Evolutionary conservation across 768 basidiomycete species (phyloP), one percentile per base, ranked within the genome.

Genomic region (Cyathus striatus): DNA sequence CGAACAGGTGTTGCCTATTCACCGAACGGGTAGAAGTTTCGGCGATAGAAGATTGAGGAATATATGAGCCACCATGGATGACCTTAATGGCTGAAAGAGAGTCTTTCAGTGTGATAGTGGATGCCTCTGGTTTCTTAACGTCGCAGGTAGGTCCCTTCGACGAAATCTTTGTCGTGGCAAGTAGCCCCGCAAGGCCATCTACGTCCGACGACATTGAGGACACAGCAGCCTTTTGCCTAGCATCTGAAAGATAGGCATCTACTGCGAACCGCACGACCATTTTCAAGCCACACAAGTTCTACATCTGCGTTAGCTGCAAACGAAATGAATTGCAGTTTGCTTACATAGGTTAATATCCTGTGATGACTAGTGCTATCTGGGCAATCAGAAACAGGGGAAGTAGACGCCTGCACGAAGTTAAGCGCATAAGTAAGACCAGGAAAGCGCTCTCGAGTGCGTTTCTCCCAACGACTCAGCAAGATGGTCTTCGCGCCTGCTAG

Each of bases 341-440:
- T 60, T 57, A 85, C 85, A 46, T 84, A 85, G 49, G 62, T 65
- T 9, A 86, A 58, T 43, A 83, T 75, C 18, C 83, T 70, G 52
- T 84, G 76, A 49, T 88, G 83, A 0, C 75, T 80, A 1, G 73
- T 65, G 38, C 66, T 66, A 21, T 65, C 60, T 41, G 72, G 69
- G 49, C 81, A 81, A 32, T 73, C 76, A 3, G 57, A 48, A 1
- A 70, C 73, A 16, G 62, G 52, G n/a, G 44, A 59, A 0, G 83
- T 82, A 3, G 72, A 68, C 0, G 72, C 74, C 46, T 66, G 71
- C 51, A 86, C 78, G 50, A 85, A 90, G 44, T 74, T 79, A 38
- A 74, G 63, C 0, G 84, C 84, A 56, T 66, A 89, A 0, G 66
- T 68, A 12, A 54, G 58, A 12, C 71, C 72, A 37, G 47, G 58